These are phyloP conservation scores for Apiotrichum akiyoshidainum DNA, from an alignment of 1,284 basidiomycete genomes.

Conservation along the genomic window DNA sequence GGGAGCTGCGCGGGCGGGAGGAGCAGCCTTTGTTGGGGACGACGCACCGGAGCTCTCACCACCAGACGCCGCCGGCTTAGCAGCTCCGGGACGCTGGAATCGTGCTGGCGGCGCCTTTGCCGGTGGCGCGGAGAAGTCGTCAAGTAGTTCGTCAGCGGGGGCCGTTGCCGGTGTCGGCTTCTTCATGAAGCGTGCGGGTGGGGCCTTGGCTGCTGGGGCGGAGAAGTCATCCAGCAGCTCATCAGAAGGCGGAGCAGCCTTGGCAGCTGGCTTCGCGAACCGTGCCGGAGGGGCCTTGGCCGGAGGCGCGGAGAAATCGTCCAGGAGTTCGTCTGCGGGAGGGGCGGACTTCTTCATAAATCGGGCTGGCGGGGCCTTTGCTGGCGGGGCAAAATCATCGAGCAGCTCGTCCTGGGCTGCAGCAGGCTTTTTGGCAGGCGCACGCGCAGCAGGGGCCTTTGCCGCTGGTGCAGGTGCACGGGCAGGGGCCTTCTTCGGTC, in stretches of 20 bases:
- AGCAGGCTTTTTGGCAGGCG: constrained; percentile 51
- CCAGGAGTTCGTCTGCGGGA: constrained; percentile 28
- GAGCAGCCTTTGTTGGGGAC: constrained; percentile 28
- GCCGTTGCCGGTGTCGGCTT: background rate
- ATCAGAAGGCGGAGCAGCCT: background rate
- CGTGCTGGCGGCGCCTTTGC: constrained; percentile 7
- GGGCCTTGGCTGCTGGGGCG: constrained; percentile 20
- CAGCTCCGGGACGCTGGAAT: background rate
- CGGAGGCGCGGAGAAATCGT: constrained; percentile 31
- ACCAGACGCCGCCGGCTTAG: background rate
- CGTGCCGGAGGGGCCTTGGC: constrained; percentile 31
- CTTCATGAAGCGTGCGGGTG: background rate
- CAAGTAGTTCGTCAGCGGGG: constrained; percentile 9
- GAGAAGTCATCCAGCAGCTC: constrained; percentile 13
- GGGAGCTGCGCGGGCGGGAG: constrained; percentile 18
- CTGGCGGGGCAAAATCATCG: constrained; percentile 7
- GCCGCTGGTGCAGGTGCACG: constrained; percentile 53
- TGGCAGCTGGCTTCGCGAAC: constrained; percentile 12
- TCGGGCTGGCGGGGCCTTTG: constrained; percentile 5
- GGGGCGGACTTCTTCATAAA: constrained; percentile 7
- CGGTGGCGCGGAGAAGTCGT: constrained; percentile 20
- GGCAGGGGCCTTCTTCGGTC: constrained; percentile 54
- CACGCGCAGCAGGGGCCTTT: constrained; percentile 45
- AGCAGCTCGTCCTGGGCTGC: constrained; percentile 28
- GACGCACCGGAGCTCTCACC: background rate